Conservation (phyloP, 768 basidiomycete species). For the Podaxis sp. region DNA sequence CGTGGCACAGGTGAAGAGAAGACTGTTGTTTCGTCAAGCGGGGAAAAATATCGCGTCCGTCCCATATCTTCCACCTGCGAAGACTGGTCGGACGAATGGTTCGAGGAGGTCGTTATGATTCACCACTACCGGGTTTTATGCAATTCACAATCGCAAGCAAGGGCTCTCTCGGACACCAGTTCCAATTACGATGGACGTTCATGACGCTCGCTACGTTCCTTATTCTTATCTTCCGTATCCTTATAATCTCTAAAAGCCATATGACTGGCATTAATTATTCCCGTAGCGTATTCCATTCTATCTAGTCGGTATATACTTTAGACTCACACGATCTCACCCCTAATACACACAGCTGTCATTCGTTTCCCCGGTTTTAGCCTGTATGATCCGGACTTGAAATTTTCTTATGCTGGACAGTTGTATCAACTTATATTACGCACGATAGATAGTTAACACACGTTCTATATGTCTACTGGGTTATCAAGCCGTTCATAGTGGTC, state of each 20-base stretch:
- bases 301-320: slow-evolving; percentile 4
- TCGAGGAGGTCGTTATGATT: slow-evolving; percentile 62
- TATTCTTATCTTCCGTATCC: slow-evolving; percentile 7
- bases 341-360: slow-evolving; percentile 16
- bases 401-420: slow-evolving; percentile 1
- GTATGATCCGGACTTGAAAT: slow-evolving; percentile 10
- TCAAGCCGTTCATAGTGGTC: slow-evolving; percentile 35
- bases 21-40: slow-evolving; percentile 35
- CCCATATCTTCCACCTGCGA: slow-evolving; percentile 46
- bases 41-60: slow-evolving; percentile 48
- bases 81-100: slow-evolving; percentile 62
- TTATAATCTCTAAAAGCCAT: slow-evolving; percentile 15
- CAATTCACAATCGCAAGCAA: slow-evolving; percentile 26
- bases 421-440: slow-evolving; percentile 10
- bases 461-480: slow-evolving; percentile 14
- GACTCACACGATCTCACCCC: slow-evolving; percentile 1
- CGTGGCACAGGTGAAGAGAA: slow-evolving; percentile 40
- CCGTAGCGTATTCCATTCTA: not conserved
- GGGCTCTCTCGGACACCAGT: slow-evolving; percentile 14
- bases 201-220: slow-evolving; percentile 15
- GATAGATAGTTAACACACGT: slow-evolving; percentile 1
- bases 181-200: slow-evolving; percentile 15
- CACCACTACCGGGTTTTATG: slow-evolving; percentile 45
- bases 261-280: slow-evolving; percentile 12
- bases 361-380: slow-evolving; percentile 7